phyloP scores from a whole-genome alignment of 2,329 filamentous ascomycete genomes.

The Xylaria sp. region DNA sequence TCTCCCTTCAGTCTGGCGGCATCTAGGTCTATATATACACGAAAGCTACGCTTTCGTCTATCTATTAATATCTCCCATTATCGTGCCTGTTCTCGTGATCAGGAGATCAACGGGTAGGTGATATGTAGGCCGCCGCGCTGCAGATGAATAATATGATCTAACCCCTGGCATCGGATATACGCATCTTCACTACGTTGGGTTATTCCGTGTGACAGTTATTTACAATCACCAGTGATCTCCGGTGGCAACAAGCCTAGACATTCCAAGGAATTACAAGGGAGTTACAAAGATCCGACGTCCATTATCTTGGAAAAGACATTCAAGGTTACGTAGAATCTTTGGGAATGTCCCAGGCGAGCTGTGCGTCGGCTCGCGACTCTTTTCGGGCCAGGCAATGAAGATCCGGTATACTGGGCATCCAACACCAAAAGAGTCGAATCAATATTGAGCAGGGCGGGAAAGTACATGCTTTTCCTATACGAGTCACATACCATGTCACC shows the following conservation, averaged over 20 bases:
- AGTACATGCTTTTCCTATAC: conserved; percentile 9
- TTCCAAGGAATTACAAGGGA: conserved; percentile 50
- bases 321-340: not conserved
- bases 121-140: too few relatives aligned
- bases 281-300: conserved; percentile 42
- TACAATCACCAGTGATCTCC: conserved; percentile 43
- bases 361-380: not conserved
- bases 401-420: not conserved
- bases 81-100: too few relatives aligned
- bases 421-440: not conserved
- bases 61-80: too few relatives aligned
- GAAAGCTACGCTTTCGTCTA: too few relatives aligned
- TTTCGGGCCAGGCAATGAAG: not conserved
- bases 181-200: too few relatives aligned
- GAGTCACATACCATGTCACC: conserved; percentile 19
- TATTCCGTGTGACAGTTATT: too few relatives aligned
- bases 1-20: too few relatives aligned
- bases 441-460: not conserved
- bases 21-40: too few relatives aligned
- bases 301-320: not conserved
- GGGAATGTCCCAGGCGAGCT: conserved; percentile 9
- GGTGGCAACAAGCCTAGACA: conserved; percentile 50
- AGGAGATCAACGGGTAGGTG: too few relatives aligned
- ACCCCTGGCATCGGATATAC: too few relatives aligned
- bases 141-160: too few relatives aligned